Percentiles rank a stretch among this genome's conserved stretches.
These are phyloP conservation scores for Eugenia klotzschiana DNA, from an alignment of 441 rosid genomes.

Conservation along the genomic window DNA sequence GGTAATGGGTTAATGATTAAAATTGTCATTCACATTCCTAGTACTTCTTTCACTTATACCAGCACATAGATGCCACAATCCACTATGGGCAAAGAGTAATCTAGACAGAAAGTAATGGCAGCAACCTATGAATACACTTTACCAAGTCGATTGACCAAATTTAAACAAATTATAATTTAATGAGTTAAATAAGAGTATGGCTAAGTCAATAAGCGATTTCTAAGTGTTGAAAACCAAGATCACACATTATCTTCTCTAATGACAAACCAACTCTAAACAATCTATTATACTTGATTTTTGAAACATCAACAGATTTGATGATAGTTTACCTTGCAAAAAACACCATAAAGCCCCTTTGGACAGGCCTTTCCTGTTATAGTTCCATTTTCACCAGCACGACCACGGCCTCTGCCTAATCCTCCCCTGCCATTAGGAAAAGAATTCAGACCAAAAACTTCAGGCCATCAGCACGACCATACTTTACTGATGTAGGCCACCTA, in stretches of 20 bases:
- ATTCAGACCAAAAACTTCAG: background rate
- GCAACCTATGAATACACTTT: background rate
- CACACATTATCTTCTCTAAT: background rate
- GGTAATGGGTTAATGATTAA: background rate
- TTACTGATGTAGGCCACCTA: background rate
- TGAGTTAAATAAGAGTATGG: background rate
- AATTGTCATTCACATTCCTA: background rate
- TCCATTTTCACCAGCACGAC: slow-evolving; percentile 56
- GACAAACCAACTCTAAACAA: background rate
- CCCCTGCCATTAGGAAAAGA: slow-evolving; percentile 34
- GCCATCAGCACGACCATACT: background rate
- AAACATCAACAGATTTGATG: background rate
- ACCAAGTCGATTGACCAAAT: background rate
- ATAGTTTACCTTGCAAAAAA: slow-evolving; percentile 61
- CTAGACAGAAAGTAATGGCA: background rate
- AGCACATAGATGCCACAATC: background rate
- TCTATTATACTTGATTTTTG: background rate
- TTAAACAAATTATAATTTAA: background rate
- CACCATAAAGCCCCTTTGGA: slow-evolving; percentile 77
- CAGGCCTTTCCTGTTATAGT: slow-evolving; percentile 82
- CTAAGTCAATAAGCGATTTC: background rate
- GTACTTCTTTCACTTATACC: background rate
- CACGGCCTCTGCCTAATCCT: slow-evolving; percentile 55
- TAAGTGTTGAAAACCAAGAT: background rate
- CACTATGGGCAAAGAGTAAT: background rate